Evolutionary conservation across 441 rosid genomes (phyloP), one percentile per base, ranked within the genome.

Genomic region (Metrosideros polymorpha): DNA sequence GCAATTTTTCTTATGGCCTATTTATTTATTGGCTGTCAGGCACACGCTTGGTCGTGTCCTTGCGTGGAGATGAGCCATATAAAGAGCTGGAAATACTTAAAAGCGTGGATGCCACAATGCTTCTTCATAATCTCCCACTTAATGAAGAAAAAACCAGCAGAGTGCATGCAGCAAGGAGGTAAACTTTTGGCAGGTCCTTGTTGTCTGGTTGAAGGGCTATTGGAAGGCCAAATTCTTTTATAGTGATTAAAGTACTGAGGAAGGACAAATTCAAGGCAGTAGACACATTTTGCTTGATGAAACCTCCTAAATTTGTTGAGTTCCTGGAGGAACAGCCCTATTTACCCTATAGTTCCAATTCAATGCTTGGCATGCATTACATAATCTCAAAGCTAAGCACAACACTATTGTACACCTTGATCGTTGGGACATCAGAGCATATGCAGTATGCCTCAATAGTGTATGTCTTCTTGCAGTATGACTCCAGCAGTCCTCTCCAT

Each of bases 121-220:
- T 97, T 89, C 94, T 97, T 88, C 99, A 97, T 92, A 90, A 93
- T 84, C 86, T 95, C 76, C 98, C 99, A 82, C 89, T 88, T 85
- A 85, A 88, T 84, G 99, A 97, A 92, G 98, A 92, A 32, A 95
- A 94, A 90, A 87, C 91, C 87, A 93, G 99, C 89, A 92, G 99
- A 91, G 97, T 97, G 88, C 99, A 97, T 47, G 95, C 99, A 85
- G 99, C 98, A 86, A 93, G 99, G 88, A 97, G 99, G 99, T 97
- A 92, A 88, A 39, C n/a, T 71, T 39, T 71, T 39, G 79, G 79
- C 49, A 39, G 47, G 79, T 39, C 27, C 15, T 71, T 71, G 15
- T 22, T 39, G 49, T 39, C 49, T 39, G 47, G 47, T 71, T 39
- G 79, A 71, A 35, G 1, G 0, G 79, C 47, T 71, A 71, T 39